Conservation (phyloP, 345 rosid species). For the Gossypium ekmanianum region DNA sequence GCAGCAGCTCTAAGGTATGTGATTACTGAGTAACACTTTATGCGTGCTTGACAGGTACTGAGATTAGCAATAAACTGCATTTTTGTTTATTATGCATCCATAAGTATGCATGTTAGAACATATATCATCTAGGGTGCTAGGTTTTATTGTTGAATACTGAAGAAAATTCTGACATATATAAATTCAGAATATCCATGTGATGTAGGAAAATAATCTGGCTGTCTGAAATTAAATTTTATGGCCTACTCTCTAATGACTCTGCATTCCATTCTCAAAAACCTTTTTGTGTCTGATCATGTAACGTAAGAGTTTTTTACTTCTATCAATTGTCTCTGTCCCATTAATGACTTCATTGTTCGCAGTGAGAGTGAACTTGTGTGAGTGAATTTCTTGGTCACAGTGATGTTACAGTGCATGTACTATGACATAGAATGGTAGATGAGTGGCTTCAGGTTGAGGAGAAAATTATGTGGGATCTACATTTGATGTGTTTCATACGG, state of each 20-base stretch:
- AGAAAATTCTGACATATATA: not conserved
- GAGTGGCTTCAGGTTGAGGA: not conserved
- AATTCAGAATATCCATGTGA: conserved; percentile 6
- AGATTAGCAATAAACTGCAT: not conserved
- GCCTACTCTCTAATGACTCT: not conserved
- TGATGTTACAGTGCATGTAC: not conserved
- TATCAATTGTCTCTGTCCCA: not conserved
- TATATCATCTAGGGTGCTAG: not conserved
- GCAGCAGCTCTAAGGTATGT: conserved; percentile 63
- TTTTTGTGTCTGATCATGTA: not conserved
- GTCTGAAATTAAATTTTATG: not conserved
- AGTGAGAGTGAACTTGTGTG: not conserved
- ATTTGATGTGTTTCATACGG: not conserved
- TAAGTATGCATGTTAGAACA: not conserved
- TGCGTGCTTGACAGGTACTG: not conserved
- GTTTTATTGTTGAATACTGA: not conserved
- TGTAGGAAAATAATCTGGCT: not conserved
- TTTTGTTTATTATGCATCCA: not conserved
- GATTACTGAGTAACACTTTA: not conserved
- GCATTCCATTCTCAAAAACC: not conserved
- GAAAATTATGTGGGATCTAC: not conserved
- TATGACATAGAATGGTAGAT: not conserved
- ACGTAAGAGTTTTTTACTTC: not conserved
- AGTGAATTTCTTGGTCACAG: not conserved
- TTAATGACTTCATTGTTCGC: not conserved